These are phyloP conservation scores for Syncephalastrum monosporum DNA, from an alignment of 371 early-diverging fungal species.

Conservation along the genomic window DNA sequence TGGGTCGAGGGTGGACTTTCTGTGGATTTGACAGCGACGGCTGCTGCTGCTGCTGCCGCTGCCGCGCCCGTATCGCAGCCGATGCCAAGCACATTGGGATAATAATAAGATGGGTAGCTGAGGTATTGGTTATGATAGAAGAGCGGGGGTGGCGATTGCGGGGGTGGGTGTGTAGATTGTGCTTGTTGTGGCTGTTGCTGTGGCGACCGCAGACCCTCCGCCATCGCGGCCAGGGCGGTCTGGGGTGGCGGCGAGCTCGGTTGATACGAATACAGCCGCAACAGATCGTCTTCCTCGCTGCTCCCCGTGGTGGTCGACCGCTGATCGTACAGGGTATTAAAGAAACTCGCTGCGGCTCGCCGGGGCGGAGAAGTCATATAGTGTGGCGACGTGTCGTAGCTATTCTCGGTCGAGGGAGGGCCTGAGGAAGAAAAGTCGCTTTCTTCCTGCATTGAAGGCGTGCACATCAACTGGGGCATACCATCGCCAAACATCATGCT, in stretches of 20 bases:
- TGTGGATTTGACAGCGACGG: constrained; percentile 2
- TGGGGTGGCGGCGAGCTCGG: constrained; percentile 3
- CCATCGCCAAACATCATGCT: constrained; percentile 4
- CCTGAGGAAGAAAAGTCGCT: constrained; percentile 7
- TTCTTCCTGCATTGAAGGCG: constrained; percentile 12
- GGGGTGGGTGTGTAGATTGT: not conserved
- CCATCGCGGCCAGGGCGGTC: too few species aligned
- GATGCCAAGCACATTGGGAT: constrained; percentile 12
- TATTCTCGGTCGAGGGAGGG: constrained; percentile 5
- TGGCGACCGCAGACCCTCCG: not conserved
- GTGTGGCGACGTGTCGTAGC: constrained; percentile 9
- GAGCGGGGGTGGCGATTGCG: too few species aligned
- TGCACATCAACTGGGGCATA: constrained; percentile 5
- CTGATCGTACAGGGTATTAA: not conserved
- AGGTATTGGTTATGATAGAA: not conserved
- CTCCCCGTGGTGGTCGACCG: constrained; percentile 2
- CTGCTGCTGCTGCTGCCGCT: not conserved
- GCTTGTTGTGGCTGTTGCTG: constrained; percentile 1
- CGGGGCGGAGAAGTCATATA: constrained; percentile 3
- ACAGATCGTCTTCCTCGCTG: constrained; percentile 10
- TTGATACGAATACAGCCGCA: constrained; percentile 3
- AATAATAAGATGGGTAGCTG: constrained; percentile 10
- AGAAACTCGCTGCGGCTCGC: too few species aligned
- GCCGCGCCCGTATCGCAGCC: constrained; percentile 1
- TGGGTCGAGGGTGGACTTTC: constrained; percentile 7